Percentiles rank a stretch among this genome's conserved stretches.
Evolutionary conservation across 2,329 filamentous ascomycete genomes (phyloP).

Genomic region (Fonsecaea pedrosoi): DNA sequence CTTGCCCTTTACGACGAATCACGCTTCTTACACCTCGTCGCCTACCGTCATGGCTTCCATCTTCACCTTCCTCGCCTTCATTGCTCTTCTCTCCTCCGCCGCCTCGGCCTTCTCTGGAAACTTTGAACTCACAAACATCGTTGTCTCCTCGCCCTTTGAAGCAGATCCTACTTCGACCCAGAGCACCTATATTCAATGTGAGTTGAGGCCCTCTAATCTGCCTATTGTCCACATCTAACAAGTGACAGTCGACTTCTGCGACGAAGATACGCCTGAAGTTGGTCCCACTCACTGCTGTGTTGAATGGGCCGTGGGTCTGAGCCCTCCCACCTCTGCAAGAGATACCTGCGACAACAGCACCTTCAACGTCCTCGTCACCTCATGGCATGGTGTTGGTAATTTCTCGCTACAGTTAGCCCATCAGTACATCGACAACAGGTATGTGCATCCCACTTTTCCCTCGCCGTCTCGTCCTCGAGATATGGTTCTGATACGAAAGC

Average conservation of each 20-base stretch:
- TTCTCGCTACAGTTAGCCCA: slow-evolving; percentile 34
- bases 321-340: slow-evolving; percentile 21
- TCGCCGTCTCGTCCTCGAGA: neutral
- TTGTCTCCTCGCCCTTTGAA: slow-evolving; percentile 36
- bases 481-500: slow-evolving; percentile 5
- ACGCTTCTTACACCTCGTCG: neutral
- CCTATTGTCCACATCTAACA: slow-evolving; percentile 3
- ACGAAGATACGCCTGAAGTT: slow-evolving; percentile 37
- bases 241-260: slow-evolving; percentile 36
- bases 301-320: slow-evolving; percentile 36
- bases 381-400: slow-evolving; percentile 34
- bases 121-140: slow-evolving; percentile 35
- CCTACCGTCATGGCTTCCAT: slow-evolving; percentile 16
- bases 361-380: slow-evolving; percentile 32
- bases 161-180: slow-evolving; percentile 32
- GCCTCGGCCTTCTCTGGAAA: slow-evolving; percentile 34
- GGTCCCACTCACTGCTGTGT: slow-evolving; percentile 33
- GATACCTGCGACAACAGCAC: slow-evolving; percentile 33
- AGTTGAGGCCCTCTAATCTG: neutral
- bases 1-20: neutral
- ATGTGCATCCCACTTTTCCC: neutral
- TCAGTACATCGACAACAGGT: slow-evolving; percentile 37
- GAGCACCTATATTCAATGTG: slow-evolving; percentile 34
- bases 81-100: slow-evolving; percentile 17
- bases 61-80: slow-evolving; percentile 13